Conservation (phyloP, 768 basidiomycete genomes). For the Kondoa malvinella region DNA sequence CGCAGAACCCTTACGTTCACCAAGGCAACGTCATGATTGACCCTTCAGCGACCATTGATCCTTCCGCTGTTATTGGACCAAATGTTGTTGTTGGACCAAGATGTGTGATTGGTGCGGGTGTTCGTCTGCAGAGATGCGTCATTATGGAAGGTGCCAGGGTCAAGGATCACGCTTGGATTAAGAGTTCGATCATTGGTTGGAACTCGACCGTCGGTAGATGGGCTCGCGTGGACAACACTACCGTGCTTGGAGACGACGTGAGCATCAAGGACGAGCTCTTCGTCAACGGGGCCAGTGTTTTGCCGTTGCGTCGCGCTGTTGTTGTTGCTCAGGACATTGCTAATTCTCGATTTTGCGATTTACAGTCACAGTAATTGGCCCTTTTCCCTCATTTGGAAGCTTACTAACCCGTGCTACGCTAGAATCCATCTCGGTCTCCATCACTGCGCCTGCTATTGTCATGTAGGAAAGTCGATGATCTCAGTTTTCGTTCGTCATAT, state of each 20-base stretch:
- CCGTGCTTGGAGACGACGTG: conserved; percentile 37
- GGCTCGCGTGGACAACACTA: conserved; percentile 24
- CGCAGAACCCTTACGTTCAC: conserved; percentile 35
- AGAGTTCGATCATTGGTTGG: conserved; percentile 36
- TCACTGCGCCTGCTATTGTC: background rate
- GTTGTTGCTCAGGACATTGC: background rate
- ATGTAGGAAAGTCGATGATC: no score
- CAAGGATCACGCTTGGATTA: conserved; percentile 38
- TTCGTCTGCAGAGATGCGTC: conserved; percentile 37
- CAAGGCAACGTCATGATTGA: conserved; percentile 38
- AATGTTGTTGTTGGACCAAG: conserved; percentile 38
- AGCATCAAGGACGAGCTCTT: conserved; percentile 38
- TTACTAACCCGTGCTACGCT: background rate
- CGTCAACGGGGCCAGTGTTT: conserved; percentile 35
- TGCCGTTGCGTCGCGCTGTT: conserved; percentile 23
- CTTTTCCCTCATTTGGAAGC: conserved; percentile 17
- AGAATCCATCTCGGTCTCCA: background rate
- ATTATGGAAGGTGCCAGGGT: conserved; percentile 36
- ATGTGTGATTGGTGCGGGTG: conserved; percentile 36
- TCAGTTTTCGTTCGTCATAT: no score
- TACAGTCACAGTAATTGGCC: conserved; percentile 24
- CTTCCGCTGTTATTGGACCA: conserved; percentile 35
- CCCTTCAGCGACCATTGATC: conserved; percentile 34
- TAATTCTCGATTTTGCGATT: background rate
- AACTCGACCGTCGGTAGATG: conserved; percentile 27